Percentiles rank a stretch among this genome's conserved stretches.
Evolutionary conservation across 2,329 filamentous ascomycete genomes (phyloP).

Genomic region (Phialophora tarda): DNA sequence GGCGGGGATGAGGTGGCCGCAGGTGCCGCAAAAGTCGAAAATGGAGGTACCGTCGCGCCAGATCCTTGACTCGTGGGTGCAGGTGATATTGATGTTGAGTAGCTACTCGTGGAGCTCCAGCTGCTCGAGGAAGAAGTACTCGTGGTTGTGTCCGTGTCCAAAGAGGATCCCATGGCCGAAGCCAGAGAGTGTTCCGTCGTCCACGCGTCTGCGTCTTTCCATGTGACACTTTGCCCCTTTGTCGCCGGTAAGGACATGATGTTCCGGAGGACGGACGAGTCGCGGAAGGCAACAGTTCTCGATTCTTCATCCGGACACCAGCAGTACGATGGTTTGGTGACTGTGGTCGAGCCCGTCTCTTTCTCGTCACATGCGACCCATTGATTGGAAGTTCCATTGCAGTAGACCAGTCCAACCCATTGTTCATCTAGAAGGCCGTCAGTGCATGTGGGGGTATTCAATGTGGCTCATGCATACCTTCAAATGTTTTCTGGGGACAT

Average conservation of each 20-base stretch:
- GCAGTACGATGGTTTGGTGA: constrained; percentile 31
- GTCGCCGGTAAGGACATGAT: constrained; percentile 32
- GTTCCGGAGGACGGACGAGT: constrained; percentile 26
- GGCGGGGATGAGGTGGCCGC: not conserved
- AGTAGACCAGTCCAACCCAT: constrained; percentile 38
- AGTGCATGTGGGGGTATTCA: not conserved
- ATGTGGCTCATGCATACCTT: constrained; percentile 10
- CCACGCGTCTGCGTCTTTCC: constrained; percentile 28
- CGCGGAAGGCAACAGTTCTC: constrained; percentile 32
- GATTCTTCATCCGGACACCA: constrained; percentile 30
- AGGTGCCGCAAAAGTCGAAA: constrained; percentile 8
- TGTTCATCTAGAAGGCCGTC: constrained; percentile 23
- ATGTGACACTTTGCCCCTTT: constrained; percentile 24
- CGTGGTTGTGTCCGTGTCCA: constrained; percentile 9
- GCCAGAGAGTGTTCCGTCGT: constrained; percentile 23
- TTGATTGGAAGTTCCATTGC: constrained; percentile 36
- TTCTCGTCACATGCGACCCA: constrained; percentile 35
- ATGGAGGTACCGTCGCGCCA: not conserved
- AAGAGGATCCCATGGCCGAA: not conserved
- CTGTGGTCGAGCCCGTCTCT: constrained; percentile 16
- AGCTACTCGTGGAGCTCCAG: not conserved
- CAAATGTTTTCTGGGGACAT: constrained; percentile 36
- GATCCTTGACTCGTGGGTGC: not conserved
- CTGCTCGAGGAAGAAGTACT: constrained; percentile 9
- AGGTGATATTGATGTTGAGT: not conserved